phyloP scores from a whole-genome alignment of 768 basidiomycete genomes.

The Clitopilus hobsonii region DNA sequence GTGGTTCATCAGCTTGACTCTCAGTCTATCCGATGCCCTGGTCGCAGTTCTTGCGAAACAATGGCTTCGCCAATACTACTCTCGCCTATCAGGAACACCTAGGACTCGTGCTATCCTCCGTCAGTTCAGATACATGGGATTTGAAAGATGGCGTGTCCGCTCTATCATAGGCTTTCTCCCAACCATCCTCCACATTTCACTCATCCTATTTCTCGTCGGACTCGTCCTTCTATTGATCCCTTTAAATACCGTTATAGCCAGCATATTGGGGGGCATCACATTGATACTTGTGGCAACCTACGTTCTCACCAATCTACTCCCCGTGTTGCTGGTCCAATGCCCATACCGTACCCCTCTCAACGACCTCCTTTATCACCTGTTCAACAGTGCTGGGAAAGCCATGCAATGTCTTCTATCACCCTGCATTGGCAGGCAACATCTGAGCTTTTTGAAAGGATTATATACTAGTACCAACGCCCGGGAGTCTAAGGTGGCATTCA shows the following conservation, averaged over 20 bases:
- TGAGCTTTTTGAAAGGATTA: no score
- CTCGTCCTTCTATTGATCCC: constrained; percentile 8
- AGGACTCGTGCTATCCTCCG: constrained; percentile 2
- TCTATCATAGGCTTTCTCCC: constrained; percentile 11
- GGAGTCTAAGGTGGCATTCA: no score
- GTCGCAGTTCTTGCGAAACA: background rate
- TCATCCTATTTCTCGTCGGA: constrained; percentile 14
- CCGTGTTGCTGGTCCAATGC: no score
- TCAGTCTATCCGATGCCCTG: background rate
- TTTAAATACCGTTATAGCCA: background rate
- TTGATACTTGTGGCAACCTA: no score
- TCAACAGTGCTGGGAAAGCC: no score
- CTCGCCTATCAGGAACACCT: background rate
- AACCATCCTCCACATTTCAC: constrained; percentile 11
- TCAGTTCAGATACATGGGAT: constrained; percentile 8
- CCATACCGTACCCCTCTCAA: no score
- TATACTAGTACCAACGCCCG: no score
- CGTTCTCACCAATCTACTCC: no score
- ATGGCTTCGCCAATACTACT: background rate
- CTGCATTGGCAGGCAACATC: no score
- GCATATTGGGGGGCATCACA: no score
- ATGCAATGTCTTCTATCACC: no score
- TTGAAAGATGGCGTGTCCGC: constrained; percentile 8
- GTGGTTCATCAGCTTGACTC: background rate
- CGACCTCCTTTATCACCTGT: no score